Base-by-base conservation (phyloP, 495 filamentous ascomycete species). In the Podospora pseudoanserina region DNA sequence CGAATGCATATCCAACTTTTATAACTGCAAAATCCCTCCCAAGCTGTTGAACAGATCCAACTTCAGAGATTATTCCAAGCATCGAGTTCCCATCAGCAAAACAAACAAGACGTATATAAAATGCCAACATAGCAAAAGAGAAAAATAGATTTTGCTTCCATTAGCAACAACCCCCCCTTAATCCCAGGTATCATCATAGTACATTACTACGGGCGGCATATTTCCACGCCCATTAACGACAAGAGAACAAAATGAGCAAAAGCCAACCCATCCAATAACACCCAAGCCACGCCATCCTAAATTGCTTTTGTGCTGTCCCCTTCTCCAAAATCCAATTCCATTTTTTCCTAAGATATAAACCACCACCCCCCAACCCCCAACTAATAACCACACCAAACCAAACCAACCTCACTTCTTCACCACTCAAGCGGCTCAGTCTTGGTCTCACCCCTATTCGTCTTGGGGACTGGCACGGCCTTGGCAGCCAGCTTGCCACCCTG, bases 341-440 rank as follows among this genome's bases (percentile, higher is more conserved):
- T 49, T 23, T 49, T 49, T 49, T 49, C 39, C 39, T 32, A 32
- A 32, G 20, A 32, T 3, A 16, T 49, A 13, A 11, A 20, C 20
- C 20, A 20, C 20, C 0, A 0, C 19, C 19, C 19, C 2, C 13
- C 39, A 1, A 20, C 20, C 20, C 20, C 20, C 20, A 23, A 1
- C 39, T 49, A 0, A 32, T 7, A 11, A 16, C 39, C 6, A 49
- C 16, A 49, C 39, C 6, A 49, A 49, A 49, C 39, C 39, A 49
- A 23, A 23, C 20, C 20, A 23, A 23, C 20, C 20, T 23, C 1
- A 1, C 15, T 11, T 13, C 39, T 49, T 70, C 58, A 99, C 95
- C 95, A 99, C 74, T 97, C 93, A 64, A 97, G 81, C 44, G 95
- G 94, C 80, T 99, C 93, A 70, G 86, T 90, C 72, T 90, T 86